Conservation (phyloP, 2,329 filamentous ascomycete genomes). For the Fusarium acutatum region DNA sequence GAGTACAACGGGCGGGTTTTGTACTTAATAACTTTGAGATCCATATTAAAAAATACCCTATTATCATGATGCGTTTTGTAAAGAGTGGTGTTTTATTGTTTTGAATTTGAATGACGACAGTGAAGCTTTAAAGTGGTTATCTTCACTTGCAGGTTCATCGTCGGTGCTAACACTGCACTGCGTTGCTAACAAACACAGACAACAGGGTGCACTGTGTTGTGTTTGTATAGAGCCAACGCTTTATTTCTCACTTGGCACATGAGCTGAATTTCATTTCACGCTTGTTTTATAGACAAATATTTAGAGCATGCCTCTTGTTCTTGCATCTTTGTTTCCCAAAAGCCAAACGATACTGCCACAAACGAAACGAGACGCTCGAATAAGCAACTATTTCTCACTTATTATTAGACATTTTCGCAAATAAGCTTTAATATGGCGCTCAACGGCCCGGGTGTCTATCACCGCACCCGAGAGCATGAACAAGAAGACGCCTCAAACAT, state of each 20-base stretch:
- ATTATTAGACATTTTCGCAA: not conserved
- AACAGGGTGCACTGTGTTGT: not conserved
- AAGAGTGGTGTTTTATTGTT: not conserved
- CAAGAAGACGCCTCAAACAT: conserved; percentile 35
- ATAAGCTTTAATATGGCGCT: conserved; percentile 34
- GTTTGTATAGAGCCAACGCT: not conserved
- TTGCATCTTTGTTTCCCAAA: not conserved
- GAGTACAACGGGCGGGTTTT: not conserved
- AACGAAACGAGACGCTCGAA: not conserved
- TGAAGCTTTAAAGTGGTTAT: not conserved
- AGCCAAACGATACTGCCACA: not conserved
- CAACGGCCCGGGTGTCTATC: conserved; percentile 39
- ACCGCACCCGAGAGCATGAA: conserved; percentile 42
- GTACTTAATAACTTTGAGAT: not conserved
- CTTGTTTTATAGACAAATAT: not conserved
- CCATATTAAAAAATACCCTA: not conserved
- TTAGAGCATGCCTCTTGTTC: not conserved
- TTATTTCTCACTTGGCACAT: not conserved
- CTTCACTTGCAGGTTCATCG: not conserved
- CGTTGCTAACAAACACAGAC: not conserved
- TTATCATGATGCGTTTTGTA: not conserved
- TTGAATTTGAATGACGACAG: not conserved
- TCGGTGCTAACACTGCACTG: not conserved
- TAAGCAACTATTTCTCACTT: not conserved
- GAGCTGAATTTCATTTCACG: not conserved